Conservation (phyloP, 805 yeast species). For the Hanseniaspora clermontiae region DNA sequence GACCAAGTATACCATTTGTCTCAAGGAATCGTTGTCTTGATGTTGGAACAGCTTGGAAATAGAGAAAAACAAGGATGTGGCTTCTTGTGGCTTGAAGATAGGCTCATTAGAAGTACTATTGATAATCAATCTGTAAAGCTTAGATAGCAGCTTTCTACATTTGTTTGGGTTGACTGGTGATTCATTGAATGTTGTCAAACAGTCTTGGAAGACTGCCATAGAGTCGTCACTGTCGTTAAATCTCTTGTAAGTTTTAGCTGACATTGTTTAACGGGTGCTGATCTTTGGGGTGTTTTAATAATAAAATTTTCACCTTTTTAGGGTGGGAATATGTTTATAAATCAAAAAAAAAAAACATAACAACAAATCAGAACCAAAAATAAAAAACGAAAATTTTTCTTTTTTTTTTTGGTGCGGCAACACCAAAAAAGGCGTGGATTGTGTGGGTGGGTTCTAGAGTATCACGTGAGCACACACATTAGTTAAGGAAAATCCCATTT, state of each 20-base stretch:
- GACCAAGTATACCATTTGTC: slow-evolving; percentile 88
- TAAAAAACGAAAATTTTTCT: background rate
- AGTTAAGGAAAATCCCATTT: background rate
- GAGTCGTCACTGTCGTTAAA: slow-evolving; percentile 80
- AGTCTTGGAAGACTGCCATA: slow-evolving; percentile 94
- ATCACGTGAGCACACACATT: background rate
- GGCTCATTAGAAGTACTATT: slow-evolving; percentile 5
- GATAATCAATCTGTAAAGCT: slow-evolving; percentile 59
- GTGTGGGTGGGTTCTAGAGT: too few species aligned
- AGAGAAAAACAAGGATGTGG: slow-evolving; percentile 84
- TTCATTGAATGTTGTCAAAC: slow-evolving; percentile 83
- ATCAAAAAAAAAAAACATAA: background rate
- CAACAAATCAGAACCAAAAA: background rate
- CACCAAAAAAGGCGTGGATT: background rate
- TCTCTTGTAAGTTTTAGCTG: slow-evolving; percentile 72
- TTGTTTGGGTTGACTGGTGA: slow-evolving; percentile 78
- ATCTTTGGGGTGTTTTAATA: too few species aligned
- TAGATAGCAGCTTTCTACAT: slow-evolving; percentile 71
- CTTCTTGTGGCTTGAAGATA: slow-evolving; percentile 72
- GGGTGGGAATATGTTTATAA: too few species aligned
- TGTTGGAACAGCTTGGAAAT: slow-evolving; percentile 92
- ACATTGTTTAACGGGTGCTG: slow-evolving; percentile 36
- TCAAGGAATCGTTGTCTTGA: slow-evolving; percentile 63
- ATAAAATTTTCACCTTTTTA: background rate
- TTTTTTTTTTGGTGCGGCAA: background rate